These are phyloP conservation scores for Chytriomyces confervae DNA, from an alignment of 192 early-diverging fungal species.

Conservation along the genomic window DNA sequence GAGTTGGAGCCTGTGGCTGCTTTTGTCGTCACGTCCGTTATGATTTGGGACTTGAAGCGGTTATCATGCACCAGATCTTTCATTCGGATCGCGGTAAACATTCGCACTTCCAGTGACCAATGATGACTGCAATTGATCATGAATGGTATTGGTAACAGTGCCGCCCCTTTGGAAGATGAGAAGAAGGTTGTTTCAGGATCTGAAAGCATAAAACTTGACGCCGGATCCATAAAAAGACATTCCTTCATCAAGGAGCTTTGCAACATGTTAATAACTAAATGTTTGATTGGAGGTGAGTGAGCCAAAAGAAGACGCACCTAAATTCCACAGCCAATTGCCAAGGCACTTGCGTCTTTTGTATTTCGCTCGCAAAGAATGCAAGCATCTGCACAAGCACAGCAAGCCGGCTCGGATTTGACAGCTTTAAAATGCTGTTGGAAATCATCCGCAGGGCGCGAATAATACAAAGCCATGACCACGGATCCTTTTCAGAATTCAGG, in stretches of 20 bases:
- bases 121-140: neutral
- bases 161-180: conserved; percentile 9
- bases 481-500: conserved; percentile 13
- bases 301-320: conserved; percentile 1
- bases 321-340: conserved; percentile 27
- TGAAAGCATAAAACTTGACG: neutral
- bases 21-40: neutral
- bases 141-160: conserved; percentile 7
- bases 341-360: conserved; percentile 8
- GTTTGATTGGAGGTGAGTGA: neutral
- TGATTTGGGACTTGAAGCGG: neutral
- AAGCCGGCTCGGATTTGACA: neutral
- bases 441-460: neutral
- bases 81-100: neutral
- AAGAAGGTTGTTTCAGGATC: conserved; percentile 3
- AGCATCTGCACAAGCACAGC: conserved; percentile 3
- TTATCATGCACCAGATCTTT: neutral
- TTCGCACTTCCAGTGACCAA: neutral
- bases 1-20: neutral
- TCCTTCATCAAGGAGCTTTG: conserved; percentile 1
- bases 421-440: neutral
- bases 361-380: conserved; percentile 14
- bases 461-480: conserved; percentile 18
- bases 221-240: neutral
- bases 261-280: neutral